Evolutionary conservation across 1,139 yeast species (phyloP), one percentile per base, ranked within the genome.

Genomic region (Scheffersomyces illinoinensis): DNA sequence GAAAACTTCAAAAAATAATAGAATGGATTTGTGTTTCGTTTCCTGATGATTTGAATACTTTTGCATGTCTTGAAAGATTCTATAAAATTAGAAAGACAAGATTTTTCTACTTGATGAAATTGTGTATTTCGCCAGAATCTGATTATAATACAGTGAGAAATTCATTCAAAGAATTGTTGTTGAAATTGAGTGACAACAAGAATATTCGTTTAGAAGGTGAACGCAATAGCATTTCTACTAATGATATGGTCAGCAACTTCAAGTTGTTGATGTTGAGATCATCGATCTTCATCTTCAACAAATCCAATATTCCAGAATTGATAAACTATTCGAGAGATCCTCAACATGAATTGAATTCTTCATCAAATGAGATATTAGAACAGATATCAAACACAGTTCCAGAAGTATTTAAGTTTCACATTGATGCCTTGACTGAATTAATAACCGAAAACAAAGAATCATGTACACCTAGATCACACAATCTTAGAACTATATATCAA

Each of bases 361-460:
- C 76, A 1, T 82, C 92, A 0, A 84, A 84, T 61, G 83, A 80
- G 49, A 62, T 90, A 7, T 74, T 92, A 43, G 87, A 85, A 61
- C 80, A 84, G 50, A 83, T 91, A 7, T 88, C 97, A 0, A 67
- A 73, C 3, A 78, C 83, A 3, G 78, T 85, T 54, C 97, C 97
- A 0, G 83, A 83, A 19, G 85, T 89, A 1, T 83, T 91, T 69
- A 85, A 85, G 64, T 81, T 82, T 51, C 90, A 90, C 66, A 76
- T 89, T 4, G 74, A 78, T 14, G 81, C 81, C 10, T 74, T 92
- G 57, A 76, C 83, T 0, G 72, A 79, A 0, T 64, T 79, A 17
- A 73, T 87, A 17, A 75, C 75, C 19, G 64, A 67, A 47, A 58
- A 62, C 12, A 39, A 56, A 12, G 46, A 52, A 5, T 68, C 66